Conservation (phyloP, 331 rosid genomes). For the Saraca asoca region DNA sequence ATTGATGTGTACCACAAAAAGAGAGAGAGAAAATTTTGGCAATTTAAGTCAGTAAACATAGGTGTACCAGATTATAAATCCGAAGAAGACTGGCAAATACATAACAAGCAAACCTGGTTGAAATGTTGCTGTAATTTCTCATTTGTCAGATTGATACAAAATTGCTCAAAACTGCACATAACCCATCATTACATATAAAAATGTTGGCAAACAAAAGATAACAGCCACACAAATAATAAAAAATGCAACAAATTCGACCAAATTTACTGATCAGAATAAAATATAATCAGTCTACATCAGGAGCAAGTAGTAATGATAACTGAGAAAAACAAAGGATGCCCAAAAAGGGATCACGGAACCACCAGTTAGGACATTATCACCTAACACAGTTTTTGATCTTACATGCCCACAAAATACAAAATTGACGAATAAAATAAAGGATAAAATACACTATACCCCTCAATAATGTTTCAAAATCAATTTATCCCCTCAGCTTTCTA, state of each 20-base stretch:
- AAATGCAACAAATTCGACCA: neutral
- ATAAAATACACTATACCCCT: no score
- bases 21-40: neutral
- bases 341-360: neutral
- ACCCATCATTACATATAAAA: conserved; percentile 17
- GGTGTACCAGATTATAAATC: conserved; percentile 23
- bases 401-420: neutral
- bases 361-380: neutral
- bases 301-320: neutral
- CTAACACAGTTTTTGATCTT: neutral
- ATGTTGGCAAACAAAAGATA: conserved; percentile 23
- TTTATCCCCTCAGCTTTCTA: no score
- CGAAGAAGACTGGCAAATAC: conserved; percentile 18
- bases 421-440: no score
- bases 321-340: neutral
- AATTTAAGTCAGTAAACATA: conserved; percentile 31
- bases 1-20: conserved; percentile 16
- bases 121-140: conserved; percentile 96
- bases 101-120: conserved; percentile 67
- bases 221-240: neutral
- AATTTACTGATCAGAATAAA: neutral
- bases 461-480: no score
- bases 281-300: neutral
- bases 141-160: conserved; percentile 92
- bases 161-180: conserved; percentile 84